These are phyloP conservation scores for Chlorella sp. DNA, from an alignment of 139 green algal genomes.

Conservation along the genomic window DNA sequence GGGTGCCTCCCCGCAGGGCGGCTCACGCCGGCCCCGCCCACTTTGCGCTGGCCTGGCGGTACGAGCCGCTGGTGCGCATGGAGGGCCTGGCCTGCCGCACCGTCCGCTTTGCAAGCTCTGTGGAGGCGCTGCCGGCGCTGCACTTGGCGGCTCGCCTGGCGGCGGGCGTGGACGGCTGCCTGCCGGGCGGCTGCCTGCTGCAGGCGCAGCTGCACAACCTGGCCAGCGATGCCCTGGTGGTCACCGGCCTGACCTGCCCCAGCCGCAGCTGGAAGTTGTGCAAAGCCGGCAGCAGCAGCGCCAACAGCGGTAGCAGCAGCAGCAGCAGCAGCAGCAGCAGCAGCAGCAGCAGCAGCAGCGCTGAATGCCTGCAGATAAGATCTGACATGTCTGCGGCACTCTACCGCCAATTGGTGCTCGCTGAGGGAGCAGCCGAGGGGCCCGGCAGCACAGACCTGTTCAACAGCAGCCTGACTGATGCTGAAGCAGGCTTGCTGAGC, in stretches of 20 bases:
- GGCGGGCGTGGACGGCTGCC: constrained; percentile 31
- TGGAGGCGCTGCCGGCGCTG: constrained; percentile 60
- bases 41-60: constrained; percentile 25
- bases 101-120: constrained; percentile 54
- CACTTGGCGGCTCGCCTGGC: constrained; percentile 29
- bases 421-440: neutral
- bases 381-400: constrained; percentile 16
- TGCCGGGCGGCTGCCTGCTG: constrained; percentile 35
- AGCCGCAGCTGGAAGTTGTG: neutral
- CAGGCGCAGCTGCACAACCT: constrained; percentile 31
- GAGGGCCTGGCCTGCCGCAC: constrained; percentile 57
- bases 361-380: neutral
- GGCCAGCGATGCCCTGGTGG: neutral
- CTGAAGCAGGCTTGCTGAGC: neutral
- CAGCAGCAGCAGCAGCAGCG: neutral
- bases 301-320: neutral
- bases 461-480: neutral
- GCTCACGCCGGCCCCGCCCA: neutral
- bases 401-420: constrained; percentile 11
- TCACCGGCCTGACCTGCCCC: neutral
- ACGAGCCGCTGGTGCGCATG: constrained; percentile 31
- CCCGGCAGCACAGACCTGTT: neutral
- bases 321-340: neutral
- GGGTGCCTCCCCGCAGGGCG: neutral
- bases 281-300: neutral